Evolutionary conservation across 2,329 filamentous ascomycete species (phyloP).

Genomic region (Cordyceps fumosorosea): DNA sequence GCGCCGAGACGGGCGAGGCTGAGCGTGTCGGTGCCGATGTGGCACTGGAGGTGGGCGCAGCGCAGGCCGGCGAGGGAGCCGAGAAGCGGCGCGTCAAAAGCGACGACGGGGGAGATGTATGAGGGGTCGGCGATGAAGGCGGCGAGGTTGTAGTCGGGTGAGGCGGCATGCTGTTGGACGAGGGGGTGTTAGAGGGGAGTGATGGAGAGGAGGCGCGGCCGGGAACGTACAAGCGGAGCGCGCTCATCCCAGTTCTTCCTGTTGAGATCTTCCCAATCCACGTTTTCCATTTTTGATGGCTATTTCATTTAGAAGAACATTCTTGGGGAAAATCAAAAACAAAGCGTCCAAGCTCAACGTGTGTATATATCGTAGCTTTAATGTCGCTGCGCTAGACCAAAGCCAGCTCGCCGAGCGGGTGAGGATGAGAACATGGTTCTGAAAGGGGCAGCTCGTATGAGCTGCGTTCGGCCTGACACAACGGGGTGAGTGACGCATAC

Average conservation of each 20-base stretch:
- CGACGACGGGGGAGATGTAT: slow-evolving; percentile 11
- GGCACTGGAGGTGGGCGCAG: slow-evolving; percentile 16
- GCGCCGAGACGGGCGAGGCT: slow-evolving; percentile 15
- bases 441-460: neutral
- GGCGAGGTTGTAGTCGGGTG: slow-evolving; percentile 12
- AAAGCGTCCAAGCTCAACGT: neutral
- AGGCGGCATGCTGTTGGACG: slow-evolving; percentile 12
- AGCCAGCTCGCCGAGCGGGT: neutral
- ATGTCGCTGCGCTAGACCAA: neutral
- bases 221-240: slow-evolving; percentile 13
- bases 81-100: slow-evolving; percentile 12
- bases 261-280: slow-evolving; percentile 14
- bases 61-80: slow-evolving; percentile 12
- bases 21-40: slow-evolving; percentile 17
- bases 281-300: neutral
- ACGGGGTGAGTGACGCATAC: neutral
- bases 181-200: neutral
- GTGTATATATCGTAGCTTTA: neutral
- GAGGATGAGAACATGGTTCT: neutral
- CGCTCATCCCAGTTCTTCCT: slow-evolving; percentile 14
- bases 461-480: neutral
- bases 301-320: neutral
- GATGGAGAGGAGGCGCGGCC: neutral
- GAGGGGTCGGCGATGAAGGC: neutral
- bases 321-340: too few species aligned